Percentiles rank a stretch among this genome's conserved stretches.
Evolutionary conservation across 495 filamentous ascomycete species (phyloP).

Genomic region (Penicillium waksmanii): DNA sequence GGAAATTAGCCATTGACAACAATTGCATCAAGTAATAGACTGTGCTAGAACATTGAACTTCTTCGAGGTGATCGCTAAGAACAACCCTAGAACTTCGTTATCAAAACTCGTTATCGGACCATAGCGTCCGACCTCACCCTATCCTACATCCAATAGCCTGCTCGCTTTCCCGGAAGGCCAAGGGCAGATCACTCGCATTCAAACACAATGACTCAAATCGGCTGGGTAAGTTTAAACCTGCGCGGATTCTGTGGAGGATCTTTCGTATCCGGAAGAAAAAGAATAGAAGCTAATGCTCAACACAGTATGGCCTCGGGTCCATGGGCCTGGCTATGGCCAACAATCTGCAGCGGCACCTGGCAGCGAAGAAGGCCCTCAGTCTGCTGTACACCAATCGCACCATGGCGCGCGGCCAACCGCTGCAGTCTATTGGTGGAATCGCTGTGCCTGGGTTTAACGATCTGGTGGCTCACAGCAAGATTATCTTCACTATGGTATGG

Average conservation of each 20-base stretch:
- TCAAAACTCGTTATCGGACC: conserved; percentile 5
- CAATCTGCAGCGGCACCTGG: conserved; percentile 51
- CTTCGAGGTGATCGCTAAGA: neutral
- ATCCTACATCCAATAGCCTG: neutral
- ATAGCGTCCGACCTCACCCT: neutral
- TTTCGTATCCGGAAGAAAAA: neutral
- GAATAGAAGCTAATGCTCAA: conserved; percentile 11
- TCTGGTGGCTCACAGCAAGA: conserved; percentile 40
- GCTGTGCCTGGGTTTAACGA: conserved; percentile 41
- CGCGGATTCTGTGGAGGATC: too few species aligned
- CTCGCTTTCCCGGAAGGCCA: conserved; percentile 1
- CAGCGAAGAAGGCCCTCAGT: conserved; percentile 36
- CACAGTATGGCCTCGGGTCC: conserved; percentile 51
- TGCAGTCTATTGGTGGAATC: conserved; percentile 39
- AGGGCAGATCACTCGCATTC: neutral
- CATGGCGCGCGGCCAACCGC: conserved; percentile 42
- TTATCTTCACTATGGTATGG: conserved; percentile 52
- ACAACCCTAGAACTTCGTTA: neutral
- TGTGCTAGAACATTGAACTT: neutral
- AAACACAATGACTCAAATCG: conserved; percentile 42
- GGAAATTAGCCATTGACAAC: conserved; percentile 1
- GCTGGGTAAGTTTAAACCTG: conserved; percentile 35
- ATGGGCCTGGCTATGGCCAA: conserved; percentile 56
- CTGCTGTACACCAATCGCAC: conserved; percentile 52
- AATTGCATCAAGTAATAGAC: conserved; percentile 1